These are phyloP conservation scores for Capronia epimyces DNA, from an alignment of 2,329 filamentous ascomycete genomes.

Conservation along the genomic window DNA sequence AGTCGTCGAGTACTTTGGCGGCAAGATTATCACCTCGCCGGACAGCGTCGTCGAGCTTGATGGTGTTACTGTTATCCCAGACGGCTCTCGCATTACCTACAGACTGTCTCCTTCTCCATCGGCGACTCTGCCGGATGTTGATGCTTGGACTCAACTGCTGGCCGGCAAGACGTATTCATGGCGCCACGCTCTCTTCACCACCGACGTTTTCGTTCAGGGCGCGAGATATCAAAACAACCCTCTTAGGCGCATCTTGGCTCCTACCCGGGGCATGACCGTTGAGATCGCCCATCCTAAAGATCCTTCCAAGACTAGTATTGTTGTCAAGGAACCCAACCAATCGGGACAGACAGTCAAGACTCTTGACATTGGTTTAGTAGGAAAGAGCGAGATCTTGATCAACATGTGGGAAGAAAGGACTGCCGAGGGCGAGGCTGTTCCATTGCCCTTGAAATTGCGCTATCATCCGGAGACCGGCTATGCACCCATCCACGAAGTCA, in stretches of 20 bases:
- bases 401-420: conserved; percentile 92
- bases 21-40: conserved; percentile 65
- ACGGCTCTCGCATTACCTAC: conserved; percentile 75
- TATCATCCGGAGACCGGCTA: conserved; percentile 96
- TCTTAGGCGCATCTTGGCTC: conserved; percentile 83
- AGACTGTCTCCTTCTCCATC: conserved; percentile 71
- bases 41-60: conserved; percentile 68
- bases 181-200: conserved; percentile 89
- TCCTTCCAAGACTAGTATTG: conserved; percentile 74
- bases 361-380: conserved; percentile 72
- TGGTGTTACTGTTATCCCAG: conserved; percentile 75
- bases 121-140: conserved; percentile 67
- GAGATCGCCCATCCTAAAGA: conserved; percentile 81
- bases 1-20: conserved; percentile 89
- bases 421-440: conserved; percentile 73
- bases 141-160: conserved; percentile 81
- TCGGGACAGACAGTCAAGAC: conserved; percentile 84
- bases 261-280: conserved; percentile 77
- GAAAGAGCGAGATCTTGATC: conserved; percentile 74
- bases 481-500: conserved; percentile 94
- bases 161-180: conserved; percentile 83
- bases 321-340: conserved; percentile 78
- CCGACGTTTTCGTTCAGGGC: conserved; percentile 89
- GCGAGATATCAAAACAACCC: conserved; percentile 98
- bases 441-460: conserved; percentile 78